Evolutionary conservation across 805 yeast species (phyloP), one percentile per base, ranked within the genome.

Genomic region (Brettanomyces custersianus): DNA sequence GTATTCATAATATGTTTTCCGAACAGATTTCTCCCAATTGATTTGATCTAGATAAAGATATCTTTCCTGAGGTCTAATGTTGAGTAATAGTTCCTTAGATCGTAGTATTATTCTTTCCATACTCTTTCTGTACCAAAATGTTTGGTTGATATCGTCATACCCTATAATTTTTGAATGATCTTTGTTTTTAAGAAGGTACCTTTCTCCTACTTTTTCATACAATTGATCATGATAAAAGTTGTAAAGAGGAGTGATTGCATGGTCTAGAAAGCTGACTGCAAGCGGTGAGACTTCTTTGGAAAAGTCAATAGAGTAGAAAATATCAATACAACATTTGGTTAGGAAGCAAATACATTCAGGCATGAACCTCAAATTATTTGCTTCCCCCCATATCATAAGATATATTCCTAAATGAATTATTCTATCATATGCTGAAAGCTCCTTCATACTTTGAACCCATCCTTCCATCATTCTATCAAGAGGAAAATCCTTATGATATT

Each of bases 301-400:
- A 21, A 65, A 56, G 39, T 65, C 67, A 12, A 70, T 52, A 0
- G 78, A 67, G 44, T 70, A 72, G 45, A 68, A 80, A 45, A 69
- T 69, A 48, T 81, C 88, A 33, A 72, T 70, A 34, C 94, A 85
- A 46, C 94, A 80, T 49, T 85, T 83, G 62, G 78, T 85, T 19
- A 86, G 72, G 46, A 87, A 86, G 42, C 94, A 84, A 17, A 86
- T 52, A 47, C 94, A 84, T 51, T 86, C 96, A 0, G 96, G 95
- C 76, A 86, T 78, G 48, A 82, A 86, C 42, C 96, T 66, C 3
- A 86, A 52, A 46, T 84, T 87, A 49, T 82, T 84, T 0, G 95
- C 86, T 52, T 86, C 96, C 1, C 95, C 94, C 96, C 96, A 86
- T 42, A 84, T 72, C 37, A 83, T 54, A 10, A 86, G 63, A 49